Percentiles rank a stretch among this genome's conserved stretches.
These are phyloP conservation scores for Ceratopteris richardii DNA, from an alignment of 75 land plant genomes.

Conservation along the genomic window DNA sequence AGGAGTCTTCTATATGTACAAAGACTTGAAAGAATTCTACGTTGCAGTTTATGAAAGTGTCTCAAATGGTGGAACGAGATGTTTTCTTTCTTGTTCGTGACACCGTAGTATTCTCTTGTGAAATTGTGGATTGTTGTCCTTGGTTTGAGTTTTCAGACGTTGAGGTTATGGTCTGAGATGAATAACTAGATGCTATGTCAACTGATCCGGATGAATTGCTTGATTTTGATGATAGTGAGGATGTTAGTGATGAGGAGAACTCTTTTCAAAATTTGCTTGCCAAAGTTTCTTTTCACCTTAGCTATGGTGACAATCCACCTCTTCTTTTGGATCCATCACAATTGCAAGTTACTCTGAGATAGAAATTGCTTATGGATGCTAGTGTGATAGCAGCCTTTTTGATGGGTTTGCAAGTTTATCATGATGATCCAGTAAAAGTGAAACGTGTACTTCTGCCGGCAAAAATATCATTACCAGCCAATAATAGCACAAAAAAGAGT, in stretches of 20 bases:
- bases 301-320: slow-evolving; percentile 46
- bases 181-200: slow-evolving; percentile 42
- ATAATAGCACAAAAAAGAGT: slow-evolving; percentile 21
- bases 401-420: slow-evolving; percentile 41
- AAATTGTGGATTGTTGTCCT: slow-evolving; percentile 46
- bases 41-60: slow-evolving; percentile 51
- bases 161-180: slow-evolving; percentile 46
- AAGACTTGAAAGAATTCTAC: slow-evolving; percentile 52
- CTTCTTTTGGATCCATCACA: slow-evolving; percentile 44
- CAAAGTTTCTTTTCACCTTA: slow-evolving; percentile 43
- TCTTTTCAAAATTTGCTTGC: slow-evolving; percentile 35
- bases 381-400: slow-evolving; percentile 46
- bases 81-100: slow-evolving; percentile 43
- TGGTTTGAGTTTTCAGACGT: slow-evolving; percentile 52
- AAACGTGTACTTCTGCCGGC: slow-evolving; percentile 40
- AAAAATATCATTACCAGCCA: slow-evolving; percentile 23
- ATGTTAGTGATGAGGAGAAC: slow-evolving; percentile 45
- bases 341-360: slow-evolving; percentile 35
- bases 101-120: slow-evolving; percentile 42
- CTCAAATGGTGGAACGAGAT: slow-evolving; percentile 46
- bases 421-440: slow-evolving; percentile 49
- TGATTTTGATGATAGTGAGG: slow-evolving; percentile 48
- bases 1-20: slow-evolving; percentile 49
- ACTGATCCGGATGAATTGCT: slow-evolving; percentile 46
- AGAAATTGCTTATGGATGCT: slow-evolving; percentile 41